Base-by-base conservation (phyloP, 2,329 filamentous ascomycete species). In the Talaromyces sp. region DNA sequence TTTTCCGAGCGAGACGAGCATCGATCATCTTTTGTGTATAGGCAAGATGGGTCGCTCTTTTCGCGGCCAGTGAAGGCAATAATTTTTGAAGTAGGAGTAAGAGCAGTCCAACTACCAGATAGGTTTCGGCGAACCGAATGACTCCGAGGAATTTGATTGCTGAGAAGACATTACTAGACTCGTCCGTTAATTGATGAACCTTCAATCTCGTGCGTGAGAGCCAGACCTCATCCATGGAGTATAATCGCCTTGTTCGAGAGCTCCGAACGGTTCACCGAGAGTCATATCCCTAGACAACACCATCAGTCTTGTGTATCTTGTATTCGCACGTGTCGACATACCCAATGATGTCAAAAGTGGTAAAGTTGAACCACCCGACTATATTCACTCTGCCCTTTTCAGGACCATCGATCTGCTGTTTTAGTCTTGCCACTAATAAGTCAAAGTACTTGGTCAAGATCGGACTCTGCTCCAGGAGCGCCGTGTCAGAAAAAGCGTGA, bases 331-430 rank as follows among this genome's bases (percentile, higher is more conserved):
- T 16, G 5, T 21, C n/a, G 16, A 52, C 58, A 40, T 54, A 60
- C 58, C 76, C 76, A 40, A 80, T 73, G 31, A 80, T 71, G 60
- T 80, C 77, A 58, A 79, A 79, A 1, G 73, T 74, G 0, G 70
- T 70, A 44, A 67, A 77, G 25, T 75, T 76, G 48, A 70, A 71
- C 72, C 74, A 79, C 5, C 66, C 66, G 5, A 64, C 67, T 61
- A 79, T 69, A 48, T 78, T 69, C 12, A 74, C 65, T 1, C 66
- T 54, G 1, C 65, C 63, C 2, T 8, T 55, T 25, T 5, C 44
- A 2, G 64, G 58, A 16, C 67, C 64, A 5, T 44, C 42, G 3
- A 60, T 54, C 9, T 55, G 58, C 33, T 64, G 52, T 12, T 66
- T 37, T 1, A 76, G 59, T 35, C 66, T 66, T 7, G 61, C 50